Base-by-base conservation (phyloP, 768 basidiomycete genomes). In the Neoboletus subvelutipes region DNA sequence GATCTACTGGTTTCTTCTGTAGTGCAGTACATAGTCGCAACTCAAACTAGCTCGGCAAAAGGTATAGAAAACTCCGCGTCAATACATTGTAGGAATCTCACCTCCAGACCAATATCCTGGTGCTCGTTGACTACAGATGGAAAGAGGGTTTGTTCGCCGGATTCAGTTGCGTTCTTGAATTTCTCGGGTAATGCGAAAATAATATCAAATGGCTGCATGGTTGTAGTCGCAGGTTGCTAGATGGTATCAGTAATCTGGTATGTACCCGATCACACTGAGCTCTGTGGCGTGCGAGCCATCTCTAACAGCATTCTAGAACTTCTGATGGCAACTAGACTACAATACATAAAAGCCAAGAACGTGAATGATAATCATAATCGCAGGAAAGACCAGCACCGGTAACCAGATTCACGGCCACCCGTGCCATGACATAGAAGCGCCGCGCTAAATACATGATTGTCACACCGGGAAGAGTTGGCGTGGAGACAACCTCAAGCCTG, bases 11-110 rank as follows among this genome's bases (percentile, higher is more conserved):
- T 71, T 97, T 98, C 64, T 91, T 81, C 64, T 88, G 86, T 41
- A 98, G 75, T 0, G 93, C 90, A 13, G 92, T 90, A 63, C 94
- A 97, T 40, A 91, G 73, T 58, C 89, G 81, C 55, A 98, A 83
- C 73, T 96, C 83, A 70, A 91, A 97, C 95, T 97, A 65, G 12
- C 17, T 42, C 56, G 52, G 22, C 42, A 37, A 42, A n/a, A 42
- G 22, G 15, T 45, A 20, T 34, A 24, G 57, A 43, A 48, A 55
- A 46, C 36, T 26, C 20, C 17, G 40, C 8, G 34, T 37, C 0
- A 18, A 8, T 11, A 24, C 0, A 36, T 12, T 11, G 36, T 22
- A 49, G 18, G 47, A 52, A 52, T 62, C 75, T 55, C 58, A 92
- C 94, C 74, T 91, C 80, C 54, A 90, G 71, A 24, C 80, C 85